Base-by-base conservation (phyloP, 2,329 filamentous ascomycete genomes). In the Colletotrichum tropicale region DNA sequence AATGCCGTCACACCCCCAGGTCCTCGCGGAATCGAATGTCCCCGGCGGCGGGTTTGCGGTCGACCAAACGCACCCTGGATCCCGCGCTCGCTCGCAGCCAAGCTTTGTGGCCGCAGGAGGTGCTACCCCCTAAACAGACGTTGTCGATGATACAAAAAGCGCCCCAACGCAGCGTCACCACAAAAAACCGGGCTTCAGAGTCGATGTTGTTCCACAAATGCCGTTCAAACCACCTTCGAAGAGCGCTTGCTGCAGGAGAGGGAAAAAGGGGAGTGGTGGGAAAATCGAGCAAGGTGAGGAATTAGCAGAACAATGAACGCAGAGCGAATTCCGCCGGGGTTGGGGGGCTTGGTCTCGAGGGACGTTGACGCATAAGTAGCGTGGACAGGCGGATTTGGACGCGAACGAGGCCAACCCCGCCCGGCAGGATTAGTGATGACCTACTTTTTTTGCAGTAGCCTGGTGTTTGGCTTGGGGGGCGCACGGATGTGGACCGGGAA, bases 251-350 rank as follows among this genome's bases (percentile, higher is more conserved):
- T 52, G 61, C 5, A 72, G 21, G 26, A 62, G 18, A 43, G 10
- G 24, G n/a, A 34, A 28, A 28, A n/a, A 16, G 52, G 32, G 8
- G 30, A 30, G 15, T 30, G 38, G n/a, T 62, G 61, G 24, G 30
- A 38, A 38, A 38, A 66, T 65, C 18, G 66, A 55, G n/a, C n/a
- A 43, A 64, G 38, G 38, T n/a, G 38, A 48, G 43, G 43, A 48
- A 48, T 48, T 21, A n/a, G 18, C 43, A 48, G 43, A 48, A 48
- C 32, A 24, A 66, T 26, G 30, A 61, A 52, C 10, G 30, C 6
- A 67, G 15, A 34, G 26, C 56, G 73, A 75, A 75, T 52, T 30
- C 70, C 73, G 56, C 32, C 73, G 70, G 73, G 24, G 43, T 75
- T 75, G 55, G 67, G 67, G 38, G 43, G 5, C 30, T 10, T 6